Evolutionary conservation across 1,139 yeast species (phyloP).

Genomic region (Yamadazyma friedrichii): DNA sequence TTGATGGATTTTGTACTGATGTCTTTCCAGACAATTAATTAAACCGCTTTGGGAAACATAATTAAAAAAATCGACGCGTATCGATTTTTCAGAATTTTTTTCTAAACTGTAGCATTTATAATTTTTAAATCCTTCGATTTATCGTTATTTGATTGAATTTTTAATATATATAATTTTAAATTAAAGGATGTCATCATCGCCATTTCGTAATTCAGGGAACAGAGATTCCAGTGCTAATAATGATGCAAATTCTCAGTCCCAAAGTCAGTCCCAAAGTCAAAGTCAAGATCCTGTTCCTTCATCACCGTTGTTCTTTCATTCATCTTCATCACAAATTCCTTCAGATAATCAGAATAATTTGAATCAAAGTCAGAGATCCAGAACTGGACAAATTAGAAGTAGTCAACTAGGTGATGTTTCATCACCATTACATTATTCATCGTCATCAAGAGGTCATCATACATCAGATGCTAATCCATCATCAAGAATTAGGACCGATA

Average conservation of each 20-base stretch:
- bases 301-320: conserved; percentile 65
- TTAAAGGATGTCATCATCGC: conserved; percentile 28
- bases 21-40: conserved; percentile 10
- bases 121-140: neutral
- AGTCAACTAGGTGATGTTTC: conserved; percentile 24
- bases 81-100: neutral
- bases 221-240: conserved; percentile 23
- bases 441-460: conserved; percentile 35
- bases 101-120: neutral
- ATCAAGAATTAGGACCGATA: conserved; percentile 27
- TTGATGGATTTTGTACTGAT: neutral
- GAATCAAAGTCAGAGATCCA: conserved; percentile 15
- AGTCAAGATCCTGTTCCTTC: conserved; percentile 46
- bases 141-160: neutral
- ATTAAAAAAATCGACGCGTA: conserved; percentile 18
- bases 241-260: conserved; percentile 31
- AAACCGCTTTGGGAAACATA: conserved; percentile 26
- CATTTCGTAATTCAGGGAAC: conserved; percentile 27
- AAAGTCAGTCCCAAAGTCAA: conserved; percentile 26
- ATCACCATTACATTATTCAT: conserved; percentile 48
- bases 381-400: conserved; percentile 5
- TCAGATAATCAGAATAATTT: conserved; percentile 29
- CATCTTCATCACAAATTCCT: conserved; percentile 48
- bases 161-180: neutral
- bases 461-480: conserved; percentile 28